Evolutionary conservation across 1,284 basidiomycete genomes (phyloP).

Genomic region (Melampsora americana): DNA sequence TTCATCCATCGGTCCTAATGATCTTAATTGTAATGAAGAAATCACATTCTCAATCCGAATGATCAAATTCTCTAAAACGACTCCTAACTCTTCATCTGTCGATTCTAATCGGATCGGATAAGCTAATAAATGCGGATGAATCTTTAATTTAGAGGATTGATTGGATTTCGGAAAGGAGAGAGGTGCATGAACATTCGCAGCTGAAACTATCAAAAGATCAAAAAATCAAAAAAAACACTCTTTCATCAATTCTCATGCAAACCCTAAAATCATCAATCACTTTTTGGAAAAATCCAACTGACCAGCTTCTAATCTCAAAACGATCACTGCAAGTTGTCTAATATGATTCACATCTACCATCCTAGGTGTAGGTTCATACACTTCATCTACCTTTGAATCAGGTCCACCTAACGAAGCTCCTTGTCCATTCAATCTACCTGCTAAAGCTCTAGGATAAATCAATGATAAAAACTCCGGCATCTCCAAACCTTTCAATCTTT

Average conservation of each 20-base stretch:
- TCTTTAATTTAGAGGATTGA: slow-evolving; percentile 26
- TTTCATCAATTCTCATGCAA: slow-evolving; percentile 47
- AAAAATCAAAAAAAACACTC: slow-evolving; percentile 47
- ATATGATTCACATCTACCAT: slow-evolving; percentile 73
- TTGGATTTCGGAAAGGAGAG: slow-evolving; percentile 14
- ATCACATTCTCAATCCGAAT: slow-evolving; percentile 77
- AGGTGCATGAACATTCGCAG: slow-evolving; percentile 35
- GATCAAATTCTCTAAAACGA: slow-evolving; percentile 62
- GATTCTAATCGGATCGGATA: slow-evolving; percentile 71
- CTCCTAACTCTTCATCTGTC: slow-evolving; percentile 70
- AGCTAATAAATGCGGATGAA: slow-evolving; percentile 64
- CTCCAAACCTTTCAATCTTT: slow-evolving; percentile 81
- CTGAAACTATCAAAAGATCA: slow-evolving; percentile 28
- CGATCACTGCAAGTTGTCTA: slow-evolving; percentile 69
- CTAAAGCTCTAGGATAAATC: slow-evolving; percentile 75
- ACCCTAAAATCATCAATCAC: slow-evolving; percentile 56
- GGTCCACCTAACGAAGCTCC: slow-evolving; percentile 42
- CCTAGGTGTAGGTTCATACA: slow-evolving; percentile 58
- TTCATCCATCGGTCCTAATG: slow-evolving; percentile 52
- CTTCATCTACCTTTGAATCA: slow-evolving; percentile 47
- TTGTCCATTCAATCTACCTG: slow-evolving; percentile 62
- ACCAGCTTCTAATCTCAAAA: slow-evolving; percentile 73
- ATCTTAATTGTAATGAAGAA: slow-evolving; percentile 58
- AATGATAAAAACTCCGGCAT: slow-evolving; percentile 79
- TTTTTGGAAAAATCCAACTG: slow-evolving; percentile 58